Percentiles rank a stretch among this genome's conserved stretches.
Conservation (phyloP, 2,329 filamentous ascomycete species). For the Claviceps paspali region DNA sequence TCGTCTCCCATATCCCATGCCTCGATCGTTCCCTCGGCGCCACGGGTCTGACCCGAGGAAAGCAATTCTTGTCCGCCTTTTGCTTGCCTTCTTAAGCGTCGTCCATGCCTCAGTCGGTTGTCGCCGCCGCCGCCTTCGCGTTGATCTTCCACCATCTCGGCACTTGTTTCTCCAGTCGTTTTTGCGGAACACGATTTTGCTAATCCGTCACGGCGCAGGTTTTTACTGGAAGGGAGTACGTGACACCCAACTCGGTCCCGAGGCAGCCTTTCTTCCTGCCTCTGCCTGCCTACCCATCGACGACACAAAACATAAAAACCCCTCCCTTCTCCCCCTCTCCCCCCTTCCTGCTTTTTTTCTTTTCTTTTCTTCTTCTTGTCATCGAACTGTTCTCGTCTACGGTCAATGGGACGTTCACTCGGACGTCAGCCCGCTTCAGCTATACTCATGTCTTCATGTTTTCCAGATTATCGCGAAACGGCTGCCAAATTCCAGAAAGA, state of each 20-base stretch:
- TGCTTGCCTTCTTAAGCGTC: too few species aligned
- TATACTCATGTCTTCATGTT: constrained; percentile 2
- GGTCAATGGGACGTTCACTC: too few species aligned
- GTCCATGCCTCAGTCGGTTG: too few species aligned
- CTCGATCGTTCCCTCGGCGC: background rate
- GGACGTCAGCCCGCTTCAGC: background rate
- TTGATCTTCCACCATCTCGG: too few species aligned
- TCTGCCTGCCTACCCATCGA: background rate
- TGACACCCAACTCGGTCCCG: constrained; percentile 15
- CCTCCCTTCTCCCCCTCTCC: background rate
- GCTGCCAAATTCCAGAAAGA: constrained; percentile 54
- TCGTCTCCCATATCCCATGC: too few species aligned
- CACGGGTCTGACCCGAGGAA: background rate
- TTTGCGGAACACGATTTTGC: constrained; percentile 1
- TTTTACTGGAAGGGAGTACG: constrained; percentile 48
- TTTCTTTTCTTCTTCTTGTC: too few species aligned
- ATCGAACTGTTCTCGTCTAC: too few species aligned
- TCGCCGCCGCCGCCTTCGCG: too few species aligned
- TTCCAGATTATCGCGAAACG: constrained; percentile 50
- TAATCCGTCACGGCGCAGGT: constrained; percentile 23
- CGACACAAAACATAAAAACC: too few species aligned
- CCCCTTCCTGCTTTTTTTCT: background rate
- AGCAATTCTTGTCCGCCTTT: constrained; percentile 1
- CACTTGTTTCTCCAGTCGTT: constrained; percentile 6
- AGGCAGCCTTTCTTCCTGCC: background rate